A percentile compares a stretch with the other conserved stretches of the same genome.
Conservation (phyloP, 2,329 filamentous ascomycete genomes). For the Paradendryphiella salina region DNA sequence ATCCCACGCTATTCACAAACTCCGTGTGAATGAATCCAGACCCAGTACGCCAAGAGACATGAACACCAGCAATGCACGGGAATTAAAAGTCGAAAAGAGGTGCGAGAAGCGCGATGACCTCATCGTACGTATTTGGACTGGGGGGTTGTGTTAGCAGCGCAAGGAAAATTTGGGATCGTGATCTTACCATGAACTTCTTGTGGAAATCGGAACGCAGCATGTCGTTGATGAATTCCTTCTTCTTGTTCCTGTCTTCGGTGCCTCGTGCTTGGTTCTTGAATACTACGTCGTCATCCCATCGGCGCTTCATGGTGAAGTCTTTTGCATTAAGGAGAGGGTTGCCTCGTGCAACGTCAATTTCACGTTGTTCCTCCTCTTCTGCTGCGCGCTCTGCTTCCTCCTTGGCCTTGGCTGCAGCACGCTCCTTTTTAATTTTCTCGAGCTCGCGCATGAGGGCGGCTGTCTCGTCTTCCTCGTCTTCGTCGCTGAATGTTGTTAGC, state of each 20-base stretch:
- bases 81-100: neutral
- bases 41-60: constrained; percentile 22
- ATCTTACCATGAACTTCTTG: constrained; percentile 84
- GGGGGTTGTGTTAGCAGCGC: constrained; percentile 15
- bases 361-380: constrained; percentile 78
- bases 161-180: neutral
- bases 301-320: constrained; percentile 87
- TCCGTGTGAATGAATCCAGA: constrained; percentile 15
- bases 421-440: constrained; percentile 88
- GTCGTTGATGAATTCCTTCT: constrained; percentile 98
- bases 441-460: constrained; percentile 90
- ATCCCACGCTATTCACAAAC: constrained; percentile 26
- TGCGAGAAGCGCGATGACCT: constrained; percentile 15
- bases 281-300: constrained; percentile 98
- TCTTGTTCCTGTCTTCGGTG: constrained; percentile 87
- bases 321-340: constrained; percentile 88
- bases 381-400: constrained; percentile 82
- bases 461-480: constrained; percentile 73
- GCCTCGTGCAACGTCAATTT: constrained; percentile 85
- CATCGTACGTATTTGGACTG: constrained; percentile 47
- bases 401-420: constrained; percentile 77
- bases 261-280: constrained; percentile 98
- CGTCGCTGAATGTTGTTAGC: constrained; percentile 38
- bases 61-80: constrained; percentile 31
- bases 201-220: constrained; percentile 94